Base-by-base conservation (phyloP, 1,139 yeast genomes). In the Arxiozyma bovina region DNA sequence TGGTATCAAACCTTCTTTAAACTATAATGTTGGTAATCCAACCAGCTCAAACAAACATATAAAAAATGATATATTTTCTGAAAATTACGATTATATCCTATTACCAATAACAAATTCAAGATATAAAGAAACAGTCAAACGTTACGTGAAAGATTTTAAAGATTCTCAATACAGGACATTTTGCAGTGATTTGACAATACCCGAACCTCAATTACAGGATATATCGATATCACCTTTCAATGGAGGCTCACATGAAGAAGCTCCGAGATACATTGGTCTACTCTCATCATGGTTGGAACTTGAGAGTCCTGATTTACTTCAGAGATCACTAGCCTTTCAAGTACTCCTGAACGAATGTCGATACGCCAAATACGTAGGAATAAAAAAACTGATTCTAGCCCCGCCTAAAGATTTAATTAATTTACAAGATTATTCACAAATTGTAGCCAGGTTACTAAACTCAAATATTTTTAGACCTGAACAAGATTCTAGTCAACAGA, bases 231-330 rank as follows among this genome's bases (percentile, higher is more conserved):
- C 70, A 1, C 70, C 71, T 1, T 63, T 63, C 42, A 54, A 50
- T 6, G 50, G 49, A 4, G 50, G 52, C 25, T 34, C 41, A 18
- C 53, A 51, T 23, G 49, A 54, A 21, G 57, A 54, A 22, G 42
- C 59, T 11, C 59, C 61, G 12, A 57, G 61, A 15, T 64, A 61
- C 42, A 64, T 69, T 45, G 87, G 85, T 0, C 61, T 82, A 42
- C 68, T 82, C 1, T 77, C 87, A 0, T 80, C 85, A 1, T 83
- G 87, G 87, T 73, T 82, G 15, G 87, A 83, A 61, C 68, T 82
- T 42, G 87, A 82, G 58, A 75, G 81, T 38, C 70, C 70, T 23
- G 79, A 80, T 62, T 67, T 70, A 0, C 60, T 72, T 4, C 72
- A 79, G 12, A 78, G 83, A 41, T 78, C 76, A 57, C 70, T 82